phyloP scores from a whole-genome alignment of 2,329 filamentous ascomycete genomes.

The Beauveria caledonica region DNA sequence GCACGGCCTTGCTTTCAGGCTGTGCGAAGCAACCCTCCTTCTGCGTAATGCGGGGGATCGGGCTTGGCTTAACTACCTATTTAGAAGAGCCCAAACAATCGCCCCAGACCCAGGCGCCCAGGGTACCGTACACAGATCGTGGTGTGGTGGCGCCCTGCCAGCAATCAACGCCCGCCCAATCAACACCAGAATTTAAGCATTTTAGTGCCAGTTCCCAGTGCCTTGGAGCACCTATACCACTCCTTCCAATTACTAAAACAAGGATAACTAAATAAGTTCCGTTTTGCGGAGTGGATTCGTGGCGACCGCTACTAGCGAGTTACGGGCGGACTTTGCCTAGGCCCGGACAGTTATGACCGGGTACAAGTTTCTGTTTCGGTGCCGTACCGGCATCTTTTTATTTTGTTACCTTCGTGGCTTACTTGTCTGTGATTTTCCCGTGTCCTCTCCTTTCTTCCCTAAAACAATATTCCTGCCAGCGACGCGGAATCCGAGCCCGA shows the following conservation, averaged over 20 bases:
- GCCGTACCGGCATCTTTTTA: slow-evolving; percentile 5
- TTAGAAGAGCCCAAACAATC: background rate
- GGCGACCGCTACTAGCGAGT: background rate
- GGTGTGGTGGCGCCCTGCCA: background rate
- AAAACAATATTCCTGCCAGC: too few species aligned
- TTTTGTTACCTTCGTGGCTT: background rate
- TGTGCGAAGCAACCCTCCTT: background rate
- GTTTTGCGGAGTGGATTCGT: slow-evolving; percentile 1
- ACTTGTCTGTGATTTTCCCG: background rate
- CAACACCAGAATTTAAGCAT: background rate
- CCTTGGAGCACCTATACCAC: background rate
- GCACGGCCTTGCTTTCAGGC: background rate
- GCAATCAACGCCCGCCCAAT: background rate
- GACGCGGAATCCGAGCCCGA: background rate
- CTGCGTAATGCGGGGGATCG: background rate
- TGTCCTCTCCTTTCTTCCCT: background rate
- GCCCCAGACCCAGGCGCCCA: background rate
- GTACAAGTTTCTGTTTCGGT: slow-evolving; percentile 3
- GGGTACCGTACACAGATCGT: slow-evolving; percentile 6
- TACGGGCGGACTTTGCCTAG: slow-evolving; percentile 7
- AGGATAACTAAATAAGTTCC: background rate
- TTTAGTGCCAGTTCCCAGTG: background rate
- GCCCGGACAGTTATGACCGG: slow-evolving; percentile 3
- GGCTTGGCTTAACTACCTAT: too few species aligned
- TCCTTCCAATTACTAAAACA: background rate